A percentile compares a stretch with the other conserved stretches of the same genome.
Evolutionary conservation across 345 rosid species (phyloP).

Genomic region (Pugionium dolabratum): DNA sequence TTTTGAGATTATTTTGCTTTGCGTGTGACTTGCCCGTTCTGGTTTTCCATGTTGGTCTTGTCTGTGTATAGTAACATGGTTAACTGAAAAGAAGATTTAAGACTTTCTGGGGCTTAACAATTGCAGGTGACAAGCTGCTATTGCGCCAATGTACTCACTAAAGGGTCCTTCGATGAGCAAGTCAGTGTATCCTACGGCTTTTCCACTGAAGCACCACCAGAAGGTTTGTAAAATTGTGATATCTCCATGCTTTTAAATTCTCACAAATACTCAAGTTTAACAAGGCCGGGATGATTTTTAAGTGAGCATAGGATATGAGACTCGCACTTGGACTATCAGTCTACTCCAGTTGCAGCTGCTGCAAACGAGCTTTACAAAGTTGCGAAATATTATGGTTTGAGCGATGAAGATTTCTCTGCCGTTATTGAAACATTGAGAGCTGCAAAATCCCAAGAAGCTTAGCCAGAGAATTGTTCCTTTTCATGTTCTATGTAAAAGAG

Average conservation of each 20-base stretch:
- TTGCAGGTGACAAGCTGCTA: conserved; percentile 78
- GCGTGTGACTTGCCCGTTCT: background rate
- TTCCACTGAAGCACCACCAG: conserved; percentile 93
- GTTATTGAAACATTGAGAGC: conserved; percentile 85
- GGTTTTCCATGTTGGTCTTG: background rate
- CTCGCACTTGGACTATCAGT: conserved; percentile 80
- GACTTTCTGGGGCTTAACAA: conserved; percentile 28
- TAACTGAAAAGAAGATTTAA: conserved; percentile 2
- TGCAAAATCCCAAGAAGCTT: conserved; percentile 33
- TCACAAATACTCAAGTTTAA: conserved; percentile 1
- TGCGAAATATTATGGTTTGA: conserved; percentile 76
- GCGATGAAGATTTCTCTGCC: conserved; percentile 88
- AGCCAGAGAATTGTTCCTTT: background rate
- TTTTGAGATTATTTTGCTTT: background rate
- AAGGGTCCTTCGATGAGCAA: conserved; percentile 89
- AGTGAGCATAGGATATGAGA: conserved; percentile 65
- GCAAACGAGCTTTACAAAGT: conserved; percentile 85
- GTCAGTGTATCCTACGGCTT: conserved; percentile 77
- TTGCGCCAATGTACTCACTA: conserved; percentile 82
- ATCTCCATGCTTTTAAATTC: conserved; percentile 20
- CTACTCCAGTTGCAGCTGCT: conserved; percentile 88
- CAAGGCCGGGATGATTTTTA: no score
- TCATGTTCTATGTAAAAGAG: background rate
- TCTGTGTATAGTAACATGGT: conserved; percentile 21
- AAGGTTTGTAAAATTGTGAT: conserved; percentile 55